A percentile compares a stretch with the other conserved stretches of the same genome.
phyloP scores from a whole-genome alignment of 2,329 filamentous ascomycete species.

The Juglanconis juglandina region DNA sequence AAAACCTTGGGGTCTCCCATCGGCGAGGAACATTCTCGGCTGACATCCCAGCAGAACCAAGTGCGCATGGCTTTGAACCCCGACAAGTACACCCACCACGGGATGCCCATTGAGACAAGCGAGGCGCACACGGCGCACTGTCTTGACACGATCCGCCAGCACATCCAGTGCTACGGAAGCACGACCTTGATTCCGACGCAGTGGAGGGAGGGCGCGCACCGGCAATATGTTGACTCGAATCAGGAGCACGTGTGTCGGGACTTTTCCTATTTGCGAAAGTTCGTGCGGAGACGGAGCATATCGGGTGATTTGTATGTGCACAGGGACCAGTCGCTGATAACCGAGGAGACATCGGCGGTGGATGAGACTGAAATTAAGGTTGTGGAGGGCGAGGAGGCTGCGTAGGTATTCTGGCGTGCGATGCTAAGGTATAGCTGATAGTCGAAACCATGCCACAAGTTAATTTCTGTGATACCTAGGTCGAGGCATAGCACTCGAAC shows the following conservation, averaged over 20 bases:
- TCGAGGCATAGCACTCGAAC: too few species aligned
- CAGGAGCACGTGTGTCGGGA: constrained; percentile 23
- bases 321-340: constrained; percentile 9
- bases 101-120: constrained; percentile 1
- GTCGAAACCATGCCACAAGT: background rate
- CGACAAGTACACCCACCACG: constrained; percentile 16
- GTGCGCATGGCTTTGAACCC: constrained; percentile 20
- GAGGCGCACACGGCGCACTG: constrained; percentile 21
- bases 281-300: constrained; percentile 3
- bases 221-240: constrained; percentile 24
- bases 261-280: constrained; percentile 15
- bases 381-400: background rate
- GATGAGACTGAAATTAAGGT: background rate
- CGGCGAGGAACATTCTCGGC: background rate
- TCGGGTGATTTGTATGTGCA: constrained; percentile 11
- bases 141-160: constrained; percentile 22
- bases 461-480: background rate
- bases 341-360: background rate
- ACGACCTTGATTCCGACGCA: constrained; percentile 21
- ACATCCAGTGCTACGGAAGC: constrained; percentile 22
- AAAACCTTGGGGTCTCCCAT: background rate
- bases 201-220: constrained; percentile 17
- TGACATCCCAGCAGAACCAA: constrained; percentile 15
- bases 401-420: background rate
- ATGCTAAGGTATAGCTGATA: background rate